Base-by-base conservation (phyloP, 2,329 filamentous ascomycete genomes). In the Talaromyces islandicus region DNA sequence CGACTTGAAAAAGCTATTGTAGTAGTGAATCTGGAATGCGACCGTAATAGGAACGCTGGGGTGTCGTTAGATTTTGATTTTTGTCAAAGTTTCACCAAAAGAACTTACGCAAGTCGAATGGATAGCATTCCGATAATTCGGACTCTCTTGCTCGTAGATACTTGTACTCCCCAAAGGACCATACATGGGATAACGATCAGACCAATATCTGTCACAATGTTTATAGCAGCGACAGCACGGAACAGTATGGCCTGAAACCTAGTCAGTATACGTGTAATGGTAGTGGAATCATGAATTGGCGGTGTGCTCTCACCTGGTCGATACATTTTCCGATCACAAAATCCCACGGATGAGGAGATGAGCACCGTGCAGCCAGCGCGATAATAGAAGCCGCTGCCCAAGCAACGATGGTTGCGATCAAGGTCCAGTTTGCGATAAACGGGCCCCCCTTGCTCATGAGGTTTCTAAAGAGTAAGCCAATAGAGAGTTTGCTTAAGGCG, bases 21-120 rank as follows among this genome's bases (percentile, higher is more conserved):
- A 69, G 67, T 68, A 53, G 64, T 63, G 46, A 58, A 52, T 54
- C 66, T 62, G 41, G 61, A 69, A 52, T 58, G 58, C 12, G 62
- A 61, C 59, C 9, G 56, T 51, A 24, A 61, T 6, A 7, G 57
- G 41, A 51, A 61, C 59, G 24, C 59, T 61, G 14, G n/a, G 2
- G 12, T 24, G 6, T 7, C 14, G 29, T 17, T 25, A 46, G 12
- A n/a, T 14, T 41, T 4, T 21, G 7, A n/a, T 6, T 32, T 38
- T 30, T 32, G 32, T 21, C 2, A 1, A 12, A 14, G 2, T 10
- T 27, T 3, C 1, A 4, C n/a, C 17, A 12, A 7, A 24, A 14
- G 6, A 14, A 56, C 58, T 10, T 61, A 67, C 65, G 62, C 17
- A 14, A 66, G 32, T 24, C 64, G 58, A 43, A 60, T 63, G 9